phyloP scores from a whole-genome alignment of 495 filamentous ascomycete genomes.

The Tuber borchii region DNA sequence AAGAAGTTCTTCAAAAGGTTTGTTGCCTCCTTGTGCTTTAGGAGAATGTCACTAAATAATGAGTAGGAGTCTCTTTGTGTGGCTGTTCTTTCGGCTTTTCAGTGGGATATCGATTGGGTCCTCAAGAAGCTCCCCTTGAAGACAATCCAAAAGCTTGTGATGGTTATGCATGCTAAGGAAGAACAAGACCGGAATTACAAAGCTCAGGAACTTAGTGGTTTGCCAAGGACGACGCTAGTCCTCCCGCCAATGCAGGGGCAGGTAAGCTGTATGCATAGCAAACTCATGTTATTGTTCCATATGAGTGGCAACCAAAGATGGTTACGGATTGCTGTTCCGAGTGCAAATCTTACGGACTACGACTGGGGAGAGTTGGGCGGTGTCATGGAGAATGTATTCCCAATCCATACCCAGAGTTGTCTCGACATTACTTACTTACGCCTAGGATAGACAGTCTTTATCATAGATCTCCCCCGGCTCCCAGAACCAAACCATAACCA shows the following conservation, averaged over 20 bases:
- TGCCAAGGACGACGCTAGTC: slow-evolving; percentile 28
- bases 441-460: slow-evolving; percentile 52
- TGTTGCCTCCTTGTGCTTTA: neutral
- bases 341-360: slow-evolving; percentile 57
- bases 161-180: slow-evolving; percentile 63
- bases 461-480: slow-evolving; percentile 61
- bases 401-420: neutral
- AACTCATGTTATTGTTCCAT: slow-evolving; percentile 65
- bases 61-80: slow-evolving; percentile 54
- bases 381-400: slow-evolving; percentile 58
- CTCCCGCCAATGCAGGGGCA: slow-evolving; percentile 61
- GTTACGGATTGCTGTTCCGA: slow-evolving; percentile 59
- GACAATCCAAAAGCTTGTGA: slow-evolving; percentile 52
- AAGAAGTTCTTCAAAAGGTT: slow-evolving; percentile 71
- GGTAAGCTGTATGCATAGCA: slow-evolving; percentile 65
- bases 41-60: neutral
- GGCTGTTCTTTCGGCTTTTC: slow-evolving; percentile 77
- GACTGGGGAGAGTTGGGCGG: slow-evolving; percentile 63
- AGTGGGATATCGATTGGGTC: slow-evolving; percentile 76
- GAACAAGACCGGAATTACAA: slow-evolving; percentile 32
- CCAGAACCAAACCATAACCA: slow-evolving; percentile 17
- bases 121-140: slow-evolving; percentile 53
- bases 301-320: slow-evolving; percentile 41
- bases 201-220: slow-evolving; percentile 9
- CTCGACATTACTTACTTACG: slow-evolving; percentile 16